A percentile compares a stretch with the other conserved stretches of the same genome.
phyloP scores from a whole-genome alignment of 257 asterid species.

The Penstemon newberryi region DNA sequence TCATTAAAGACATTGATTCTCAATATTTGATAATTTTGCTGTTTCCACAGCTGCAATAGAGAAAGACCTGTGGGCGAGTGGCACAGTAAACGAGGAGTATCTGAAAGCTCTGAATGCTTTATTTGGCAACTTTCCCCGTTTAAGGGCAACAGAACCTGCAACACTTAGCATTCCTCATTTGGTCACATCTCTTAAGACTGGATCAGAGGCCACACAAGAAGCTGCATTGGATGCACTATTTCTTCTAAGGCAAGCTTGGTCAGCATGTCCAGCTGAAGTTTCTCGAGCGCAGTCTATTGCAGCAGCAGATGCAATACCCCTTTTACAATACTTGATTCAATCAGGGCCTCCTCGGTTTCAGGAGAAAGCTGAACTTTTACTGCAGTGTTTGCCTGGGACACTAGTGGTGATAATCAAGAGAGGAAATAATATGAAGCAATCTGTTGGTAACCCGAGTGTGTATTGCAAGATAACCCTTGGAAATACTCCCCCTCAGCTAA shows the following conservation, averaged over 20 bases:
- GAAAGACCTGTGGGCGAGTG: slow-evolving; percentile 94
- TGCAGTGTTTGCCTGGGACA: slow-evolving; percentile 95
- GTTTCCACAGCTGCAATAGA: slow-evolving; percentile 76
- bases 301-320: slow-evolving; percentile 93
- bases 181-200: slow-evolving; percentile 91
- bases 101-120: slow-evolving; percentile 89
- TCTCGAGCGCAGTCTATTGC: slow-evolving; percentile 97
- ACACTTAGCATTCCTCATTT: slow-evolving; percentile 94
- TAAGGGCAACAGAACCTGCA: slow-evolving; percentile 96
- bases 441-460: slow-evolving; percentile 93
- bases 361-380: slow-evolving; percentile 87
- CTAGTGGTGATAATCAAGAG: slow-evolving; percentile 82
- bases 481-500: slow-evolving; percentile 79
- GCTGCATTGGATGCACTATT: slow-evolving; percentile 95
- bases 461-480: slow-evolving; percentile 97
- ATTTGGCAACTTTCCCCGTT: slow-evolving; percentile 93
- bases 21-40: background rate
- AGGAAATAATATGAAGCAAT: slow-evolving; percentile 96
- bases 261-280: slow-evolving; percentile 96
- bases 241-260: slow-evolving; percentile 97
- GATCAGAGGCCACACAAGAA: slow-evolving; percentile 95
- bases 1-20: background rate
- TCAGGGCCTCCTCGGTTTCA: slow-evolving; percentile 97
- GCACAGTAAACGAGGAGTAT: slow-evolving; percentile 88
- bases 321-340: slow-evolving; percentile 87